phyloP scores from a whole-genome alignment of 2,329 filamentous ascomycete genomes.

The Biscogniauxia sp. region DNA sequence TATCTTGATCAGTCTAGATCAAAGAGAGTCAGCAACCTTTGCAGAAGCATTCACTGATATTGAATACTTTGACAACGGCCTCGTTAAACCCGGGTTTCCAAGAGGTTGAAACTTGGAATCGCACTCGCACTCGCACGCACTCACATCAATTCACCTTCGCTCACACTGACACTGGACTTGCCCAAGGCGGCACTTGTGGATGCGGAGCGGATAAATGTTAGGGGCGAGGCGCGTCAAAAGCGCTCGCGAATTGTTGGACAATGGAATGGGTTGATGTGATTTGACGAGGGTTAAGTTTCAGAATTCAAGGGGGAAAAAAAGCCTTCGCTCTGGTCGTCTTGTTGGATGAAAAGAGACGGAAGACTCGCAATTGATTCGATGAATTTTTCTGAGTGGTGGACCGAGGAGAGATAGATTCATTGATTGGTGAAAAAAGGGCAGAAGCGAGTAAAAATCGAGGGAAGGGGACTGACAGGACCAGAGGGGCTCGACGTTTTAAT shows the following conservation, averaged over 20 bases:
- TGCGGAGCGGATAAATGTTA: slow-evolving; percentile 3
- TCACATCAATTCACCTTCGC: no score
- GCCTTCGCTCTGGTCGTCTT: slow-evolving; percentile 22
- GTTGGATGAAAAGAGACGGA: slow-evolving; percentile 29
- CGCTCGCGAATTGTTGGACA: slow-evolving; percentile 13
- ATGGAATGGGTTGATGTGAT: slow-evolving; percentile 26
- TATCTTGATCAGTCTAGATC: slow-evolving; percentile 3
- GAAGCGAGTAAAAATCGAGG: slow-evolving; percentile 34
- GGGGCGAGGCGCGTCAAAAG: slow-evolving; percentile 10
- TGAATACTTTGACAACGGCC: not conserved
- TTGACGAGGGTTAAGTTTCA: slow-evolving; percentile 26
- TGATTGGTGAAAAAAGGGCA: slow-evolving; percentile 37
- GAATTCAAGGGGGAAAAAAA: slow-evolving; percentile 22
- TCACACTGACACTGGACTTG: no score
- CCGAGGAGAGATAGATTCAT: slow-evolving; percentile 28
- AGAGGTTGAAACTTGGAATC: no score
- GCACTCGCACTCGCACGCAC: no score
- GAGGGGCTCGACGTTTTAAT: slow-evolving; percentile 34
- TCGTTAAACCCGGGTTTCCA: not conserved
- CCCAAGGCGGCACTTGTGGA: slow-evolving; percentile 9
- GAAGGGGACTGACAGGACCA: slow-evolving; percentile 20
- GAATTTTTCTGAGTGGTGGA: slow-evolving; percentile 32
- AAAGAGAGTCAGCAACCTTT: slow-evolving; percentile 1
- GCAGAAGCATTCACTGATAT: slow-evolving; percentile 1
- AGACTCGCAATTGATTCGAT: slow-evolving; percentile 35